Evolutionary conservation across 495 filamentous ascomycete genomes (phyloP).

Genomic region (Neurospora sp.): DNA sequence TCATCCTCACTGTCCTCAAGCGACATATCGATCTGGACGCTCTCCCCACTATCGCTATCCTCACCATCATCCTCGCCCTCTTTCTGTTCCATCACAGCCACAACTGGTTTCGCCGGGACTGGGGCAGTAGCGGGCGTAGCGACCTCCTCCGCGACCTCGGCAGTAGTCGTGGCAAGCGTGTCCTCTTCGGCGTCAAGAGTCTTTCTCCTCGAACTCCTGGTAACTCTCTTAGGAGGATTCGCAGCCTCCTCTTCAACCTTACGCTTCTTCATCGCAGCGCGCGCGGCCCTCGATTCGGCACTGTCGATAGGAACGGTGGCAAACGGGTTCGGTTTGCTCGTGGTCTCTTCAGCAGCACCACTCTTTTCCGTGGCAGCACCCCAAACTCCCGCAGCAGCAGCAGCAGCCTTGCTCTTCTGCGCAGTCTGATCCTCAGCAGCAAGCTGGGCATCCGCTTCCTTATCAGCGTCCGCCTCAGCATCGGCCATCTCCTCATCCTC

Average conservation of each 20-base stretch:
- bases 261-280: slow-evolving; percentile 23
- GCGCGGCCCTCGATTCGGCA: background rate
- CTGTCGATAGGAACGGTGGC: background rate
- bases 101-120: background rate
- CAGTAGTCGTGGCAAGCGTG: slow-evolving; percentile 1
- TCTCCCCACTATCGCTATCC: slow-evolving; percentile 17
- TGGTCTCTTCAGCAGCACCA: slow-evolving; percentile 1
- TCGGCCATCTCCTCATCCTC: background rate
- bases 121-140: background rate
- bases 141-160: slow-evolving; percentile 37
- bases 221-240: background rate
- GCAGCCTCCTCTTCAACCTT: slow-evolving; percentile 11
- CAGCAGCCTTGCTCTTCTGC: background rate
- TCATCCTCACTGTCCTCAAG: slow-evolving; percentile 17
- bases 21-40: slow-evolving; percentile 21
- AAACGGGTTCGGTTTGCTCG: slow-evolving; percentile 8
- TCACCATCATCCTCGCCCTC: slow-evolving; percentile 18
- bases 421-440: slow-evolving; percentile 1
- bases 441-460: background rate
- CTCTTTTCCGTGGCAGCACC: background rate
- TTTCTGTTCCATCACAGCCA: background rate
- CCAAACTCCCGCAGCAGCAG: background rate
- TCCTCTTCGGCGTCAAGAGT: slow-evolving; percentile 6
- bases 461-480: slow-evolving; percentile 13
- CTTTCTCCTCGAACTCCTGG: slow-evolving; percentile 15